Evolutionary conservation across 164 flowering plant species (phyloP).

Genomic region (Euptelea pleiosperma): DNA sequence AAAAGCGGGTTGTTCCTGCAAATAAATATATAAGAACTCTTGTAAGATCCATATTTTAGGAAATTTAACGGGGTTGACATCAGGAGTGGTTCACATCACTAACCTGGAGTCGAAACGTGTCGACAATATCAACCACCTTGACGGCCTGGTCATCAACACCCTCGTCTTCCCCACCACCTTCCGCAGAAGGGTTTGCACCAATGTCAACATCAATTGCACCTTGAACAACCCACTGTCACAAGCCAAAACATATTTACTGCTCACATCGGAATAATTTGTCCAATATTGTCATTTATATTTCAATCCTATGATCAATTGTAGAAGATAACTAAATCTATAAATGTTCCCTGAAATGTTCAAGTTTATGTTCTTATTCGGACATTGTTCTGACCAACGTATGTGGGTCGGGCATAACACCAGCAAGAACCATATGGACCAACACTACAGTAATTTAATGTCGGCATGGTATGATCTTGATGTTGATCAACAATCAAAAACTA

Average conservation of each 20-base stretch:
- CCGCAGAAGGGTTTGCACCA: conserved; percentile 92
- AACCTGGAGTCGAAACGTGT: conserved; percentile 85
- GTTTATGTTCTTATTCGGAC: too few relatives aligned
- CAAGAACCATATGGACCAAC: too few relatives aligned
- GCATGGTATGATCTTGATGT: neutral
- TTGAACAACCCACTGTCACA: conserved; percentile 74
- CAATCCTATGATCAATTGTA: too few relatives aligned
- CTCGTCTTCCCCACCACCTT: conserved; percentile 77
- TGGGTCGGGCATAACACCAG: too few relatives aligned
- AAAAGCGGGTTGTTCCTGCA: conserved; percentile 85
- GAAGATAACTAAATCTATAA: too few relatives aligned
- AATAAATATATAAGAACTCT: neutral
- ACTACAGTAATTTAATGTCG: too few relatives aligned
- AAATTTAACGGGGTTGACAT: neutral
- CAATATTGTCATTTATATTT: too few relatives aligned
- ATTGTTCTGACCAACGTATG: too few relatives aligned
- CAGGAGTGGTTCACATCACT: neutral
- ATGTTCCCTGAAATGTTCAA: too few relatives aligned
- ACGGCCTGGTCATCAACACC: conserved; percentile 73
- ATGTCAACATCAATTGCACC: conserved; percentile 76
- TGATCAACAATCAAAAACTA: neutral
- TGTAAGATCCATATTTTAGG: too few relatives aligned
- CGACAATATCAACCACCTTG: conserved; percentile 83
- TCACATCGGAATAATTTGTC: too few relatives aligned
- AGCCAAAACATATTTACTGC: too few relatives aligned